These are phyloP conservation scores for Termitomyces sp. DNA, from an alignment of 768 basidiomycete genomes.

Conservation along the genomic window DNA sequence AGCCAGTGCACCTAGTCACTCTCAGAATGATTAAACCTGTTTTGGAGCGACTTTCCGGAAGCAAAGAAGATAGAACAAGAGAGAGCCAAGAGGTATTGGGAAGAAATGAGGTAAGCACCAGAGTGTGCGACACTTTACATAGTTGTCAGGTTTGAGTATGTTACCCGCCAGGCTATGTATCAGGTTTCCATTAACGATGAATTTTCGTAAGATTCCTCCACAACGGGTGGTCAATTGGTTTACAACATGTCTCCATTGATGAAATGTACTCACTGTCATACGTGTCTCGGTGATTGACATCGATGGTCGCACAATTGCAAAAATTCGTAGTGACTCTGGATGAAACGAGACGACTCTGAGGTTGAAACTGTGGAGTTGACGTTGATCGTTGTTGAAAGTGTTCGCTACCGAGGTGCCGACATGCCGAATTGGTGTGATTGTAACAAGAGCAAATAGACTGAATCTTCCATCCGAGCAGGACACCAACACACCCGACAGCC, in stretches of 20 bases:
- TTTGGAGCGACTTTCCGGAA: conserved; percentile 7
- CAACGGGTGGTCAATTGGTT: no score
- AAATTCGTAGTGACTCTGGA: no score
- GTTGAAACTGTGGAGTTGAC: no score
- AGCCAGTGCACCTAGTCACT: conserved; percentile 1
- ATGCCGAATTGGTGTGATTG: conserved; percentile 4
- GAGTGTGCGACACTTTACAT: neutral
- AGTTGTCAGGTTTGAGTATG: neutral
- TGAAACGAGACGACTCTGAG: no score
- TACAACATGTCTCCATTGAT: neutral
- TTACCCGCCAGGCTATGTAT: neutral
- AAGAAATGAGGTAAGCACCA: neutral
- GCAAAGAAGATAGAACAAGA: neutral
- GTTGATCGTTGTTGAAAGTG: no score
- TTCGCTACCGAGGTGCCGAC: no score
- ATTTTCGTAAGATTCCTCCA: no score
- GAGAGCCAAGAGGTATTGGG: neutral
- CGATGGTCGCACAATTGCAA: neutral
- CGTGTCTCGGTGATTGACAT: neutral
- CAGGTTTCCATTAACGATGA: neutral
- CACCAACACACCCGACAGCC: conserved; percentile 15
- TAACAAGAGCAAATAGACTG: conserved; percentile 14
- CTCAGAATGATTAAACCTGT: conserved; percentile 2
- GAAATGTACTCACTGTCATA: neutral
- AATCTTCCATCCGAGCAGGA: conserved; percentile 8